phyloP scores from a whole-genome alignment of 2,329 filamentous ascomycete species.

The Ophiobolus disseminans region DNA sequence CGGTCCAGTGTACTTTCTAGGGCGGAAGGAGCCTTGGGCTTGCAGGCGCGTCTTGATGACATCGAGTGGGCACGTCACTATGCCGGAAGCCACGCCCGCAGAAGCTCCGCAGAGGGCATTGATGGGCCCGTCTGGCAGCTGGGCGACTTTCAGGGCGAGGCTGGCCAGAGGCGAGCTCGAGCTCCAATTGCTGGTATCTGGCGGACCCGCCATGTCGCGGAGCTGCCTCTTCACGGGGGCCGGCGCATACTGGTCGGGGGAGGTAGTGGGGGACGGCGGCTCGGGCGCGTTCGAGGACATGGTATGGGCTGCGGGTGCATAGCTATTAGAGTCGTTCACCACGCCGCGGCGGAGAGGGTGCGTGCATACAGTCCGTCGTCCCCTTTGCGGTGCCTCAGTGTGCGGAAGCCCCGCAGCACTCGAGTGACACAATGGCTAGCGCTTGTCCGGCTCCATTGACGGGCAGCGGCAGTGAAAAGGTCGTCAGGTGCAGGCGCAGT shows the following conservation, averaged over 20 bases:
- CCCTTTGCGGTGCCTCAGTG: slow-evolving; percentile 49
- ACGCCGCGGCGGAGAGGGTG: slow-evolving; percentile 1
- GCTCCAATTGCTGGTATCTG: slow-evolving; percentile 24
- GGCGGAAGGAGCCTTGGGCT: slow-evolving; percentile 84
- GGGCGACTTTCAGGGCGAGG: slow-evolving; percentile 51
- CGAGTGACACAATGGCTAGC: slow-evolving; percentile 50
- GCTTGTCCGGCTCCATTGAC: slow-evolving; percentile 53
- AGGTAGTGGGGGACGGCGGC: slow-evolving; percentile 46
- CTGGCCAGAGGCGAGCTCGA: slow-evolving; percentile 35
- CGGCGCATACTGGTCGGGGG: slow-evolving; percentile 45
- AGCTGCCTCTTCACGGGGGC: slow-evolving; percentile 17
- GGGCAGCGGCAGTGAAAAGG: slow-evolving; percentile 17
- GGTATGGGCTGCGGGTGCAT: slow-evolving; percentile 36
- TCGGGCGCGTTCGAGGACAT: slow-evolving; percentile 47
- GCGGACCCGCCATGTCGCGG: slow-evolving; percentile 27
- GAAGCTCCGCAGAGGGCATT: slow-evolving; percentile 87
- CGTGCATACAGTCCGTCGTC: slow-evolving; percentile 48
- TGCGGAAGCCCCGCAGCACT: slow-evolving; percentile 54
- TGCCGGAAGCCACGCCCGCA: slow-evolving; percentile 89
- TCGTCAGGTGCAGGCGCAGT: slow-evolving; percentile 11
- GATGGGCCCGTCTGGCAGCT: slow-evolving; percentile 65
- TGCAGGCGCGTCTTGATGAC: slow-evolving; percentile 99
- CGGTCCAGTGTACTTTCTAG: slow-evolving; percentile 57
- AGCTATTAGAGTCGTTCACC: slow-evolving; percentile 23
- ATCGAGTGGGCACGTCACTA: slow-evolving; percentile 95